Evolutionary conservation across 176 grass and related monocot species (phyloP), one percentile per base, ranked within the genome.

Genomic region (Melocanna baccifera): DNA sequence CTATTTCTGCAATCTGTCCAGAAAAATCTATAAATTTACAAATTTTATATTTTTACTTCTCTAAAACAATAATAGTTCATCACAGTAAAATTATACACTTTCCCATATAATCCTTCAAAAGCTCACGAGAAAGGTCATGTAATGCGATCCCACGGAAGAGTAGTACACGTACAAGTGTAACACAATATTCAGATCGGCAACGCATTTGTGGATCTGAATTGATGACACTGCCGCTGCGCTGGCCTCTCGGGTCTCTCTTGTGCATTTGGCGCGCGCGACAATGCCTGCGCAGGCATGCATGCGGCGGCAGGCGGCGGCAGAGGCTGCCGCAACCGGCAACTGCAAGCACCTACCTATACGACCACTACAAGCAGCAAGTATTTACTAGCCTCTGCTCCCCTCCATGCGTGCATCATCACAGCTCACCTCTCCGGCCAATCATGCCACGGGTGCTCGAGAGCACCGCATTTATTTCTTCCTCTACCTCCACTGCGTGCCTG

Each of bases 371-470:
- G 34, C 34, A 25, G 73, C 25, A 29, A 29, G 55, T 20, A 28
- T 13, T 22, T 32, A 7, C 26, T 69, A 4, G 42, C 29, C 57
- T 32, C 59, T 67, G 69, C 39, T 14, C 22, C 79, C 6, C 75
- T 45, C 55, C 84, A 84, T 73, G 84, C 84, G 69, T 30, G 74
- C 74, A 87, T 83, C 68, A 83, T 91, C 85, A 76, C 80, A 58
- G 25, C 30, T 41, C 70, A 15, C 26, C 32, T 51, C 82, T 67
- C 89, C 61, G 57, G 52, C 8, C 71, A 86, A 86, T 71, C 36
- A 77, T 81, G 62, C 11, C 40, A 9, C 16, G 23, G 69, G 68
- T 59, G 58, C 68, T 84, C 76, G 76, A 76, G 83, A 71, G 73
- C 86, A 46, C 66, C 76, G 70, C 88, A 83, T 84, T 78, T 62